A percentile compares a stretch with the other conserved stretches of the same genome.
phyloP scores from a whole-genome alignment of 1,139 yeast species.

The Suhomyces chickasaworum region DNA sequence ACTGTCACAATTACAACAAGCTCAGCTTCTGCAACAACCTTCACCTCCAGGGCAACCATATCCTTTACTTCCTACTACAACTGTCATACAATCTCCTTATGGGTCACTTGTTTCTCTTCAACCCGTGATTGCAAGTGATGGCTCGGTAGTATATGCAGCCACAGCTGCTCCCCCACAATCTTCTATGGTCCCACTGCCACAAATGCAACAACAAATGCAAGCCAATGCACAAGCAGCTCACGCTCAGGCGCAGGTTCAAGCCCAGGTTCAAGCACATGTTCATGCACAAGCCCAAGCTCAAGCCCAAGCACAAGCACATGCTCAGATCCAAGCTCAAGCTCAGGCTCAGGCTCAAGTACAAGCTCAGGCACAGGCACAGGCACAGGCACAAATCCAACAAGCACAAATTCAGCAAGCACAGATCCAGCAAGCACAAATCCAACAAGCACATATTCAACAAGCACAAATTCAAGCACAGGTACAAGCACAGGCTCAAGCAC shows the following conservation, averaged over 20 bases:
- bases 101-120: conserved; percentile 41
- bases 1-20: conserved; percentile 10
- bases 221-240: conserved; percentile 1
- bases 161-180: conserved; percentile 15
- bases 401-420: conserved; percentile 14
- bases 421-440: conserved; percentile 14
- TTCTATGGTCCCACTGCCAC: conserved; percentile 2
- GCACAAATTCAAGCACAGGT: neutral
- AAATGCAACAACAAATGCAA: conserved; percentile 1
- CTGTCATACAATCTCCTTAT: conserved; percentile 36
- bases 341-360: conserved; percentile 1
- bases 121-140: conserved; percentile 27
- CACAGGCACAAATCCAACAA: conserved; percentile 13
- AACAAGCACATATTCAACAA: neutral
- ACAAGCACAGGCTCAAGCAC: conserved; percentile 1
- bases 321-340: conserved; percentile 1
- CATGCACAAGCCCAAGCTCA: conserved; percentile 12
- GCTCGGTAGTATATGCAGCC: conserved; percentile 21
- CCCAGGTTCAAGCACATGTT: conserved; percentile 7
- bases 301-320: conserved; percentile 11
- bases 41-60: conserved; percentile 14
- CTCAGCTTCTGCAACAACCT: conserved; percentile 12
- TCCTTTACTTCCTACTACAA: conserved; percentile 18
- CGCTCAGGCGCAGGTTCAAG: conserved; percentile 1
- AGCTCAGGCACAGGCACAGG: neutral